phyloP scores from a whole-genome alignment of 1,284 basidiomycete species.

The Rhodotorula sp. region DNA sequence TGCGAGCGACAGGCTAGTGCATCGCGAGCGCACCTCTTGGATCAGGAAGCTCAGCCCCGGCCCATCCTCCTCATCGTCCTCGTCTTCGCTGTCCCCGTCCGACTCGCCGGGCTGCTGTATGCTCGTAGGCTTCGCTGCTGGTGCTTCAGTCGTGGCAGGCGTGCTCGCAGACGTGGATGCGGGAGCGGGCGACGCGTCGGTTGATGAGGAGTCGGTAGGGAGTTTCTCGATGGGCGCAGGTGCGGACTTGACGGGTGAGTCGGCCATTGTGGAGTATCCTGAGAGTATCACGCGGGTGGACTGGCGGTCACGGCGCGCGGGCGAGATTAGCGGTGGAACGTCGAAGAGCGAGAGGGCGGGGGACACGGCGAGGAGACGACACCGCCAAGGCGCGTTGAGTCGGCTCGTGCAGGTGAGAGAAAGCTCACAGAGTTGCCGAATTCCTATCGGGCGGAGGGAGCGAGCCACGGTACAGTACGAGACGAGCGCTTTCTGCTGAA shows the following conservation, averaged over 20 bases:
- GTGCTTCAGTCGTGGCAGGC: neutral
- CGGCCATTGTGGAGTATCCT: slow-evolving; percentile 1
- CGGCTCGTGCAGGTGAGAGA: no score
- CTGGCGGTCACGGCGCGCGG: neutral
- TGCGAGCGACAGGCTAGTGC: neutral
- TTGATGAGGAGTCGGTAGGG: neutral
- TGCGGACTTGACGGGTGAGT: slow-evolving; percentile 1
- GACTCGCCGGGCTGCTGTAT: slow-evolving; percentile 13
- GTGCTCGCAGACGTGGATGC: slow-evolving; percentile 14
- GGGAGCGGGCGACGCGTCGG: neutral
- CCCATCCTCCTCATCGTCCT: slow-evolving; percentile 29
- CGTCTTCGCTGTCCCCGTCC: slow-evolving; percentile 15
- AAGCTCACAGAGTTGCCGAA: no score
- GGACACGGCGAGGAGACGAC: neutral
- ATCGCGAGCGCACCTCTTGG: slow-evolving; percentile 13
- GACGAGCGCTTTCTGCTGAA: no score
- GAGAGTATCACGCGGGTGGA: no score
- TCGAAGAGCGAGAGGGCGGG: neutral
- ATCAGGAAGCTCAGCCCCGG: slow-evolving; percentile 37
- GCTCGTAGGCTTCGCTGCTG: slow-evolving; percentile 3
- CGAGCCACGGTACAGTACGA: no score
- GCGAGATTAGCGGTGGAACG: neutral
- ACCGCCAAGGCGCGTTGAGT: no score
- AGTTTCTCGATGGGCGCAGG: slow-evolving; percentile 3
- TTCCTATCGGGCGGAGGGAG: no score